A percentile compares a stretch with the other conserved stretches of the same genome.
Conservation (phyloP, 2,329 filamentous ascomycete species). For the Trichoderma sp. region DNA sequence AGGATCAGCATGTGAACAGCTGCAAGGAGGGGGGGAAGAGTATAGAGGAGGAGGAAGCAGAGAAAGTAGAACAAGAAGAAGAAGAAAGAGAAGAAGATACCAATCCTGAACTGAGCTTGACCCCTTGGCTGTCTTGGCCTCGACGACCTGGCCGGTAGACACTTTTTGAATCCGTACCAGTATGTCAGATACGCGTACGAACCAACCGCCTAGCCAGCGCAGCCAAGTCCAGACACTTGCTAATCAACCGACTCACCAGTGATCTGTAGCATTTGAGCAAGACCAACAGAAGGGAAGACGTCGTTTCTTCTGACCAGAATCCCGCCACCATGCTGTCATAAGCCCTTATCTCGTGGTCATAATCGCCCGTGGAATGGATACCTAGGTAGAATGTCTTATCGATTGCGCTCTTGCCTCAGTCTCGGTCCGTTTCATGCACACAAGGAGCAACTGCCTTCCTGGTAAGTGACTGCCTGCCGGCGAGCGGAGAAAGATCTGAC, state of each 20-base stretch:
- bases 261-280: not conserved
- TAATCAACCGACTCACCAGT: too few relatives aligned
- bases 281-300: not conserved
- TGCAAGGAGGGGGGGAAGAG: not conserved
- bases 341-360: not conserved
- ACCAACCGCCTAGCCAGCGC: not conserved
- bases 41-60: not conserved
- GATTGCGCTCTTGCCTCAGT: not conserved
- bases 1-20: not conserved
- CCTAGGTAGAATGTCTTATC: too few relatives aligned
- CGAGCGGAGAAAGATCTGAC: constrained; percentile 25
- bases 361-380: too few relatives aligned
- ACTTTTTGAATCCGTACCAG: not conserved
- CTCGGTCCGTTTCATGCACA: not conserved
- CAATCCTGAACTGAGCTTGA: not conserved
- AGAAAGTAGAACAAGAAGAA: not conserved
- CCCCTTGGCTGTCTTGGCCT: not conserved
- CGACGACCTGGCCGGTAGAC: not conserved
- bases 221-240: not conserved
- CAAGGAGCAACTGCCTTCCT: not conserved
- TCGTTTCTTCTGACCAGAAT: not conserved
- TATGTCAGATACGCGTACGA: not conserved
- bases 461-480: constrained; percentile 15
- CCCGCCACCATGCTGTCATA: not conserved
- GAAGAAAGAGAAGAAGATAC: not conserved